Evolutionary conservation across 768 basidiomycete species (phyloP).

Genomic region (Xerocomus spinulosus): DNA sequence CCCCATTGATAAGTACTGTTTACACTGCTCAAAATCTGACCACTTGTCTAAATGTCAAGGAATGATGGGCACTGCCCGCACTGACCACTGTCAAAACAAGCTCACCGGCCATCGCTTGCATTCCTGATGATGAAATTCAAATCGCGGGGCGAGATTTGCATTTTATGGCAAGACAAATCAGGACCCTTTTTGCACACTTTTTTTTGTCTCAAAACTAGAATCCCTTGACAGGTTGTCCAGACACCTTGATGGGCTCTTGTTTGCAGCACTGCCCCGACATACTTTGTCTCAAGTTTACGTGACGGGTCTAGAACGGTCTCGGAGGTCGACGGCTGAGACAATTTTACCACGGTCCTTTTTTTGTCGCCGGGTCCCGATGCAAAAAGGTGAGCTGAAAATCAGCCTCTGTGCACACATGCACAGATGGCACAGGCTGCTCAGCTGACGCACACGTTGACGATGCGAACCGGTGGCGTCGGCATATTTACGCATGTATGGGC

Average conservation of each 20-base stretch:
- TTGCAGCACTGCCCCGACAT: background rate
- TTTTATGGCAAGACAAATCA: background rate
- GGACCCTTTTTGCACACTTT: too few species aligned
- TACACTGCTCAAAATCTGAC: background rate
- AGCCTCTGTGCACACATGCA: too few species aligned
- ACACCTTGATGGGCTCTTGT: too few species aligned
- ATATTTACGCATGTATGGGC: background rate
- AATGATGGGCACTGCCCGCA: background rate
- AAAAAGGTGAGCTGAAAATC: too few species aligned
- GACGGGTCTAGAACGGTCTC: background rate
- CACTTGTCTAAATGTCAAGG: background rate
- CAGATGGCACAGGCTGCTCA: too few species aligned
- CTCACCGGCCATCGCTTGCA: background rate
- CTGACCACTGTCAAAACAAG: background rate
- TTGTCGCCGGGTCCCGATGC: background rate
- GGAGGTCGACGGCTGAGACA: background rate
- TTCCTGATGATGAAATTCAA: slow-evolving; percentile 6
- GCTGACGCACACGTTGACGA: background rate
- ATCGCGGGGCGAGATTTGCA: slow-evolving; percentile 5
- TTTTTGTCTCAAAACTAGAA: background rate
- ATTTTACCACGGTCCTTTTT: background rate
- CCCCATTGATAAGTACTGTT: background rate
- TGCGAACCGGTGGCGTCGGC: background rate
- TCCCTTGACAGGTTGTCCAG: too few species aligned
- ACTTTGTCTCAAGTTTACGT: background rate